These are phyloP conservation scores for Ensete glaucum DNA, from an alignment of 176 grass and related monocot genomes.

Conservation along the genomic window DNA sequence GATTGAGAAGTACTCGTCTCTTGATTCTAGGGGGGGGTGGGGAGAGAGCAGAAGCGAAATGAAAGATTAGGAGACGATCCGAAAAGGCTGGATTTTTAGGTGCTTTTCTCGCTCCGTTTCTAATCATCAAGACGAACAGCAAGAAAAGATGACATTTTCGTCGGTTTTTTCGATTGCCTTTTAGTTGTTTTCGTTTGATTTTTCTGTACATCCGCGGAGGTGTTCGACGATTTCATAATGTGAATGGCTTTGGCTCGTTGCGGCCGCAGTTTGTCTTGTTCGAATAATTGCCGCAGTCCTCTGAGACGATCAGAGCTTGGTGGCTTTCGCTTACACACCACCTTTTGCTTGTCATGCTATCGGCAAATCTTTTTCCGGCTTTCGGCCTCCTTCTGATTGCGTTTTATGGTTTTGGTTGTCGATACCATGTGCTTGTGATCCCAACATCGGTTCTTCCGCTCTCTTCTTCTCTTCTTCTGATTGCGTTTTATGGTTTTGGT, in stretches of 20 bases:
- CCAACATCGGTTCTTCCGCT: not conserved
- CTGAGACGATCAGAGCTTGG: not conserved
- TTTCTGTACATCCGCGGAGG: not conserved
- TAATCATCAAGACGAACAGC: not conserved
- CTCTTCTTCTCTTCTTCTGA: not conserved
- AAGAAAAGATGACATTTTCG: not conserved
- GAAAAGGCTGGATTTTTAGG: not conserved
- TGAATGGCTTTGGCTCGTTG: not conserved
- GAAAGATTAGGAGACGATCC: not conserved
- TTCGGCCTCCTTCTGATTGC: not conserved
- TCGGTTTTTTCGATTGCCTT: not conserved
- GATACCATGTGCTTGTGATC: not conserved
- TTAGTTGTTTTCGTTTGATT: not conserved
- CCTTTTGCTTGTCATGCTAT: not conserved
- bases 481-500: not conserved
- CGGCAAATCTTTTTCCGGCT: not conserved
- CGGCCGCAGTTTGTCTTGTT: not conserved
- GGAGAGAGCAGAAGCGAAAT: not conserved
- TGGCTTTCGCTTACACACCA: not conserved
- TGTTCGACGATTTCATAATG: not conserved
- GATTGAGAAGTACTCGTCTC: not conserved
- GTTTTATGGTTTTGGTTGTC: not conserved
- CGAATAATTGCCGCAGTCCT: not conserved
- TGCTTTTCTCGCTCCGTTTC: not conserved
- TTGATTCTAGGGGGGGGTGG: not conserved